phyloP scores from a whole-genome alignment of 179 eudicot species.

The Beta lomatogona region DNA sequence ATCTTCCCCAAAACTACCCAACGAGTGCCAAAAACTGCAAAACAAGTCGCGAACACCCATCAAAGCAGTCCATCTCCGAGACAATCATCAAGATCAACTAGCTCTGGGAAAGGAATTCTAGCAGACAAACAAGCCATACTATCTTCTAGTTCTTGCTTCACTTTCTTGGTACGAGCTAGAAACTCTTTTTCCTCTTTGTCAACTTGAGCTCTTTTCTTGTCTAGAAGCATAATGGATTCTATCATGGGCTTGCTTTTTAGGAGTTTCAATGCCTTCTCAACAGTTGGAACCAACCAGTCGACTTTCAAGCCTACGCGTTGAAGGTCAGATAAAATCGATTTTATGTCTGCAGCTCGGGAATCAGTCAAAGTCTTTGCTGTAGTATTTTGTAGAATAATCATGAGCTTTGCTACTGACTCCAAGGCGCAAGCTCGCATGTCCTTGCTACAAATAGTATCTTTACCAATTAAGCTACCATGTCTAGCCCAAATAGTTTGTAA shows the following conservation, averaged over 20 bases:
- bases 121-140: neutral
- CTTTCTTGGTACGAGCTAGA: slow-evolving; percentile 10
- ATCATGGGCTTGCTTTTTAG: slow-evolving; percentile 7
- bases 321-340: slow-evolving; percentile 6
- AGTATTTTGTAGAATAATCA: slow-evolving; percentile 12
- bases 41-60: neutral
- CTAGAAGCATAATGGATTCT: slow-evolving; percentile 13
- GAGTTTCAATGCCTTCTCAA: slow-evolving; percentile 8
- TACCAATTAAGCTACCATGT: slow-evolving; percentile 20
- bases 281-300: slow-evolving; percentile 22
- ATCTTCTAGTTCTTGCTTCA: neutral
- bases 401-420: slow-evolving; percentile 17
- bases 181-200: slow-evolving; percentile 12
- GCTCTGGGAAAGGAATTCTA: neutral
- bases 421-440: slow-evolving; percentile 2
- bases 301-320: slow-evolving; percentile 11
- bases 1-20: neutral
- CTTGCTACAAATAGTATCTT: neutral
- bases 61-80: neutral
- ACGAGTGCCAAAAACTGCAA: neutral
- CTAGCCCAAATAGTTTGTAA: slow-evolving; percentile 25
- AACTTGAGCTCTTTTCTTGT: slow-evolving; percentile 7
- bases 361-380: slow-evolving; percentile 3
- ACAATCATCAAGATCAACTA: neutral
- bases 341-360: slow-evolving; percentile 7